Conservation (phyloP, 2,329 filamentous ascomycete genomes). For the Fusarium sp. region DNA sequence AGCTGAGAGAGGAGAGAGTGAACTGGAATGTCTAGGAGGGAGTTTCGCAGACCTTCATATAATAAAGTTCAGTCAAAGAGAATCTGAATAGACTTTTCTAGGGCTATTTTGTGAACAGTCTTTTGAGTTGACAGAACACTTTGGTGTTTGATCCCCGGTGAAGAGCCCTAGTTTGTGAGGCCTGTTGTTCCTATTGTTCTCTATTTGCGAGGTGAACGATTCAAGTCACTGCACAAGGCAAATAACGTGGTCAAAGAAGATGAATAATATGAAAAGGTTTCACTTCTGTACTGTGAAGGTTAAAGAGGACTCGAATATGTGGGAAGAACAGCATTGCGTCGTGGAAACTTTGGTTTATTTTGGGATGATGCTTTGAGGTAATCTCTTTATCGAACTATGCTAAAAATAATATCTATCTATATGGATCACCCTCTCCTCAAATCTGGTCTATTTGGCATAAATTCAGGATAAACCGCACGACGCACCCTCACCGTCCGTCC, state of each 20-base stretch:
- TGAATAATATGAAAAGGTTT: not conserved
- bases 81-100: not conserved
- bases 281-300: not conserved
- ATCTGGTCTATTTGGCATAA: not conserved
- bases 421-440: not conserved
- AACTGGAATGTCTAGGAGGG: no score
- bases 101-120: not conserved
- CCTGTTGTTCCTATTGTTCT: not conserved
- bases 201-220: not conserved
- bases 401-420: not conserved
- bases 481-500: not conserved
- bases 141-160: not conserved
- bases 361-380: not conserved
- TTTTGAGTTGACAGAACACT: not conserved
- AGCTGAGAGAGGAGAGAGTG: not conserved
- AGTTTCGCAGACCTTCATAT: not conserved
- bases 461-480: not conserved
- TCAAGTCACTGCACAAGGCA: not conserved
- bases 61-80: not conserved
- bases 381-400: not conserved
- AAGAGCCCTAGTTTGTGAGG: not conserved
- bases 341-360: not conserved
- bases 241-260: not conserved
- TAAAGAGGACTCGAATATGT: not conserved
- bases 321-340: not conserved